A percentile compares a stretch with the other conserved stretches of the same genome.
Conservation (phyloP, 2,329 filamentous ascomycete genomes). For the Colletotrichum phormii region DNA sequence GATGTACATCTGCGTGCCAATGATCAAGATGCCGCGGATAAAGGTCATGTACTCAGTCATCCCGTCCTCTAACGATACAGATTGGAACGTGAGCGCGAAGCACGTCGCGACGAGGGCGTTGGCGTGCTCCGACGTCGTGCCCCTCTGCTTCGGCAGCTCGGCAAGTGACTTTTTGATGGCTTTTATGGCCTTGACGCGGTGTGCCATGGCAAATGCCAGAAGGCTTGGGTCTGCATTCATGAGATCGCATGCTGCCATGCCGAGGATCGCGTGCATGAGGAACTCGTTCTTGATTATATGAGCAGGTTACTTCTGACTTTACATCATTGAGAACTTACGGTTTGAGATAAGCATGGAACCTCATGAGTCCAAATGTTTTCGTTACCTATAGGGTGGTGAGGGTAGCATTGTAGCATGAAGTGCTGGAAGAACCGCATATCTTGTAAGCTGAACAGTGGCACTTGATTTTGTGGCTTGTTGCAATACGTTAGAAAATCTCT, state of each 20-base stretch:
- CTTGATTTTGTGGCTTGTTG: constrained; percentile 63
- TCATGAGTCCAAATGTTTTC: constrained; percentile 75
- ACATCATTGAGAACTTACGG: constrained; percentile 54
- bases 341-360: constrained; percentile 75
- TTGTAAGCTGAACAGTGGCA: constrained; percentile 69
- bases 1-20: constrained; percentile 65
- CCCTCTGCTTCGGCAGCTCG: constrained; percentile 51
- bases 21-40: constrained; percentile 66
- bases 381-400: constrained; percentile 73
- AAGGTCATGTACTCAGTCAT: constrained; percentile 72
- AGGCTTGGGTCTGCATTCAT: constrained; percentile 63
- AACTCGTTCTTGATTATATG: constrained; percentile 66
- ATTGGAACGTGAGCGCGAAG: constrained; percentile 70
- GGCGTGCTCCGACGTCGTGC: constrained; percentile 61
- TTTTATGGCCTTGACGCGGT: constrained; percentile 74
- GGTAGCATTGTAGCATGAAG: constrained; percentile 71
- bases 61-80: constrained; percentile 67
- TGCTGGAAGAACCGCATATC: constrained; percentile 79
- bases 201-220: constrained; percentile 68
- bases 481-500: background rate
- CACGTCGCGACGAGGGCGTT: constrained; percentile 71
- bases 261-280: constrained; percentile 78
- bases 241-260: constrained; percentile 75
- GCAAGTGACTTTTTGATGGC: constrained; percentile 68
- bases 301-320: background rate